Base-by-base conservation (phyloP, 2,329 filamentous ascomycete species). In the Orbilia ellipsospora region DNA sequence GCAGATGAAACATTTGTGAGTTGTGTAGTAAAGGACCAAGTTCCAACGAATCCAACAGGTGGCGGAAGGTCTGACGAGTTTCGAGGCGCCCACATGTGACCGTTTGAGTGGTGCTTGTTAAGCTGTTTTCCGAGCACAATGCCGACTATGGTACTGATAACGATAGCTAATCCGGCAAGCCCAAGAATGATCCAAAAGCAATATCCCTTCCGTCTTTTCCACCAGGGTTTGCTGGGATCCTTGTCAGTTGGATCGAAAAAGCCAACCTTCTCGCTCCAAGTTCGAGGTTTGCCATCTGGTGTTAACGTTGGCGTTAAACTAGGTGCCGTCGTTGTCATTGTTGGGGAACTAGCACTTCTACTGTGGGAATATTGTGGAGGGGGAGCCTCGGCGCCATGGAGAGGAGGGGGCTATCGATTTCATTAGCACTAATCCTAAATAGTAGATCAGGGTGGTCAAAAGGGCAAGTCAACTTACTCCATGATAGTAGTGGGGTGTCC, bases 51-150 rank as follows among this genome's bases (percentile, higher is more conserved):
- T 12, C 70, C 63, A 8, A 44, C 23, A 10, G 70, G 70, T n/a
- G 70, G 70, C 12, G 70, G 70, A 54, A 68, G 54, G 16, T 67
- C 70, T 23, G 70, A 68, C n/a, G 63, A 57, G n/a, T 74, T 74
- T 40, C 16, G 52, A 8, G 70, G 63, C 12, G 63, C 42, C 70
- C 63, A 74, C 62, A 56, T 68, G 23, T 23, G 31, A 31, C 7
- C 2, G 6, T 18, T 60, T 13, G 45, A 63, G 23, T 28, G 67
- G 16, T 42, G 23, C 26, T 68, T 57, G 13, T 59, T 59, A 23
- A 74, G 57, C 48, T 63, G n/a, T 26, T 40, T 63, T 12, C 70
- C 63, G 36, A 74, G 42, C 10, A 74, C 70, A 31, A 74, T 68
- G 15, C 70, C 70, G 12, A 68, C 16, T 40, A 64, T 68, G 20